Percentiles rank a stretch among this genome's conserved stretches.
phyloP scores from a whole-genome alignment of 805 yeast species.

The Wickerhamiella vanderwaltii region DNA sequence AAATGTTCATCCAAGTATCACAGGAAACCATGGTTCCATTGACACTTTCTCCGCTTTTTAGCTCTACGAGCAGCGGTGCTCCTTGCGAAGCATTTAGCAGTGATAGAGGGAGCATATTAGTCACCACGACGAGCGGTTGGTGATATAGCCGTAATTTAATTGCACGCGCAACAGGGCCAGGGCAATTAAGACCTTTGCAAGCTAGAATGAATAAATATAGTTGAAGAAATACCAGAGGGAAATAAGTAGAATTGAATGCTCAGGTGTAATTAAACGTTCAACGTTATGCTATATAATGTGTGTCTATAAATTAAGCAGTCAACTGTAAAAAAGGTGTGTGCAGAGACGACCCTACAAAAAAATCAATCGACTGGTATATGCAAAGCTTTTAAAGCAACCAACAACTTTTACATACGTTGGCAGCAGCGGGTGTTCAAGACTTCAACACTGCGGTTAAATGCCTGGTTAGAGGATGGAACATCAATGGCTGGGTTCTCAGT shows the following conservation, averaged over 20 bases:
- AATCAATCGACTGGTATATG: neutral
- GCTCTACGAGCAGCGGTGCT: conserved; percentile 74
- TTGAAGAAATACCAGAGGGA: too few species aligned
- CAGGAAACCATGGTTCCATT: conserved; percentile 76
- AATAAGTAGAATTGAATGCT: too few species aligned
- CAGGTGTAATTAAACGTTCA: too few species aligned
- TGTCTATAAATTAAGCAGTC: too few species aligned
- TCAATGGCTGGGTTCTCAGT: conserved; percentile 71
- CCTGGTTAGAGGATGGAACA: conserved; percentile 55
- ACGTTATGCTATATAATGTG: too few species aligned
- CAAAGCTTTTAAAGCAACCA: too few species aligned
- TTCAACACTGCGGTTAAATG: conserved; percentile 50
- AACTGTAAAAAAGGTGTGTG: conserved; percentile 4
- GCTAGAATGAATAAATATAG: too few species aligned
- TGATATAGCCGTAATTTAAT: neutral
- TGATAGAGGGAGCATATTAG: conserved; percentile 69
- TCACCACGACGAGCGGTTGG: neutral
- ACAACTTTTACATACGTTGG: conserved; percentile 20
- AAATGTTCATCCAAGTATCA: conserved; percentile 93
- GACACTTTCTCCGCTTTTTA: conserved; percentile 81
- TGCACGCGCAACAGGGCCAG: neutral
- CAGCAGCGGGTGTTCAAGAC: conserved; percentile 21
- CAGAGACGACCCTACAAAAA: conserved; percentile 6
- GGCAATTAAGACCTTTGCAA: too few species aligned
- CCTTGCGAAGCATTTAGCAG: conserved; percentile 83